These are phyloP conservation scores for Sordariomycetes sp. DNA, from an alignment of 2,329 filamentous ascomycete species.

Conservation along the genomic window DNA sequence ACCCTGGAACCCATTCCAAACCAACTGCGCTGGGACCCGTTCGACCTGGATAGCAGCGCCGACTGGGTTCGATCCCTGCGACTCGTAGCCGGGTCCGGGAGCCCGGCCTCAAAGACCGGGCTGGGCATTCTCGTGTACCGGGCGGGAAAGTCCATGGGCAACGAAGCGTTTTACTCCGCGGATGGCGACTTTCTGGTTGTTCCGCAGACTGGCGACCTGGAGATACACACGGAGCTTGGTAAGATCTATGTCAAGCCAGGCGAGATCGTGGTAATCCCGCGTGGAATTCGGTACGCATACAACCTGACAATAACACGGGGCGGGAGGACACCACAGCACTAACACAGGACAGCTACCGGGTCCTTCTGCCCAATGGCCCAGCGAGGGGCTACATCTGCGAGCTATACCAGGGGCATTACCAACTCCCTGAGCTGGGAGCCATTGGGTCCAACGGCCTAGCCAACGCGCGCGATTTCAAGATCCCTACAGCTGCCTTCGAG, in stretches of 20 bases:
- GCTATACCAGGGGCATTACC: conserved; percentile 51
- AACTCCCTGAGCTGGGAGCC: conserved; percentile 58
- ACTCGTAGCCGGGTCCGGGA: conserved; percentile 65
- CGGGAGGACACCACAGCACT: too few species aligned
- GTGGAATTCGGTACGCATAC: conserved; percentile 40
- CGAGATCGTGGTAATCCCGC: conserved; percentile 61
- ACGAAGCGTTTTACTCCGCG: conserved; percentile 67
- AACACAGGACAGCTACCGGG: conserved; percentile 36
- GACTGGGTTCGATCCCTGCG: conserved; percentile 46
- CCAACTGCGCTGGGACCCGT: conserved; percentile 69
- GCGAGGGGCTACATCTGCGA: conserved; percentile 58
- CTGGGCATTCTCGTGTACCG: conserved; percentile 68
- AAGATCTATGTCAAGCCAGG: conserved; percentile 57
- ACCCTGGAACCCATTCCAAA: conserved; percentile 58
- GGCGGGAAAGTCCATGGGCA: conserved; percentile 61
- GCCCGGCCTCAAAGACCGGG: conserved; percentile 64
- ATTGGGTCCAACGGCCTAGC: conserved; percentile 57
- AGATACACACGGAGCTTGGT: conserved; percentile 64
- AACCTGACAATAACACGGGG: too few species aligned
- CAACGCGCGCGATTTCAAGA: conserved; percentile 54
- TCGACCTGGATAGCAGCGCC: conserved; percentile 48
- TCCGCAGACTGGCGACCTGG: conserved; percentile 56
- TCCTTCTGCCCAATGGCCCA: conserved; percentile 41
- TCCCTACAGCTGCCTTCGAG: conserved; percentile 48
- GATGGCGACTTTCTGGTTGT: conserved; percentile 70